phyloP scores from a whole-genome alignment of 2,329 filamentous ascomycete species.

The Myotisia sp. region DNA sequence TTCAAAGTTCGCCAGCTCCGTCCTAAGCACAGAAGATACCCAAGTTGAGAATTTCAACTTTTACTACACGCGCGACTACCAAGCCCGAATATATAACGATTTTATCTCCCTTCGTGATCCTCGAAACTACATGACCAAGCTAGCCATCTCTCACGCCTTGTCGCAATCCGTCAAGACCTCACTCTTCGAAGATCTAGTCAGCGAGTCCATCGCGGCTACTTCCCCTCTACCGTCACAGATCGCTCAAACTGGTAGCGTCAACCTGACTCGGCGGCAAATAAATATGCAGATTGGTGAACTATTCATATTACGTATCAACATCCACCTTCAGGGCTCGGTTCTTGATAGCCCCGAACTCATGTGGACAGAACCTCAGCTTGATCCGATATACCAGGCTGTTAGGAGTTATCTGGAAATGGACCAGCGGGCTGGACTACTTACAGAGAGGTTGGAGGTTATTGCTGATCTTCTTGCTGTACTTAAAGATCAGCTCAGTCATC shows the following conservation, averaged over 20 bases:
- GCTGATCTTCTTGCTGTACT: slow-evolving; percentile 82
- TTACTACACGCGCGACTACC: slow-evolving; percentile 96
- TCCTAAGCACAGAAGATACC: slow-evolving; percentile 72
- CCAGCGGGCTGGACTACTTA: slow-evolving; percentile 77
- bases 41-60: slow-evolving; percentile 98
- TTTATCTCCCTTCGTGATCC: slow-evolving; percentile 93
- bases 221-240: slow-evolving; percentile 90
- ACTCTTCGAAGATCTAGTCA: slow-evolving; percentile 87
- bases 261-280: slow-evolving; percentile 74
- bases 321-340: slow-evolving; percentile 91
- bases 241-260: slow-evolving; percentile 80
- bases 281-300: slow-evolving; percentile 99
- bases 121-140: slow-evolving; percentile 93
- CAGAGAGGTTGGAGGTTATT: slow-evolving; percentile 82
- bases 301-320: slow-evolving; percentile 94
- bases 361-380: slow-evolving; percentile 94
- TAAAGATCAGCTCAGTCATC: slow-evolving; percentile 89
- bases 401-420: slow-evolving; percentile 96
- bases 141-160: slow-evolving; percentile 88
- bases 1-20: slow-evolving; percentile 83
- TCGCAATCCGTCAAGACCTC: slow-evolving; percentile 97
- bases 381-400: slow-evolving; percentile 91
- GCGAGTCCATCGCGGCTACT: slow-evolving; percentile 82
- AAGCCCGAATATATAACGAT: slow-evolving; percentile 97
- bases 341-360: slow-evolving; percentile 95